Percentiles rank a stretch among this genome's conserved stretches.
These are phyloP conservation scores for Penicillium hordei DNA, from an alignment of 2,329 filamentous ascomycete genomes.

Conservation along the genomic window DNA sequence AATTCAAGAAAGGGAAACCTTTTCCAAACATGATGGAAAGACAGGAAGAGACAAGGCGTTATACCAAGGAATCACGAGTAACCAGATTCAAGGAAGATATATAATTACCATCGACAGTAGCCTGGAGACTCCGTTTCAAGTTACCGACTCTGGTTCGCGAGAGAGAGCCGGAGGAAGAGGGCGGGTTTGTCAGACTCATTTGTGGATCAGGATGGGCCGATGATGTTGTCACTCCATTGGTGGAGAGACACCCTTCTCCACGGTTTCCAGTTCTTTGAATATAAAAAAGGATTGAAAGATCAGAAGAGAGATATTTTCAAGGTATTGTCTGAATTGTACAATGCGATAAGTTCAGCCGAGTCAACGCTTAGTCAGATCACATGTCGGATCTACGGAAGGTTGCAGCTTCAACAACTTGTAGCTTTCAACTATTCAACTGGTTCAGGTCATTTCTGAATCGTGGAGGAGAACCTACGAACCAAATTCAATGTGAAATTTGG, in stretches of 20 bases:
- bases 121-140: slow-evolving; percentile 46
- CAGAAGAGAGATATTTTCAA: not conserved
- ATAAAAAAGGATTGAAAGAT: not conserved
- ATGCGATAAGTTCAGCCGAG: slow-evolving; percentile 6
- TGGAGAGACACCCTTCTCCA: slow-evolving; percentile 5
- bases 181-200: slow-evolving; percentile 47
- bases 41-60: not conserved
- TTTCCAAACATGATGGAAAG: slow-evolving; percentile 41
- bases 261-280: not conserved
- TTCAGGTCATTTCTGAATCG: not conserved
- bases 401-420: not conserved
- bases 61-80: slow-evolving; percentile 10
- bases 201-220: slow-evolving; percentile 8
- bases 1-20: slow-evolving; percentile 40
- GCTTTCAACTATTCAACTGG: not conserved
- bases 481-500: not conserved
- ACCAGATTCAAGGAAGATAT: slow-evolving; percentile 16
- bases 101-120: slow-evolving; percentile 49
- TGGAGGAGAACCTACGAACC: not conserved
- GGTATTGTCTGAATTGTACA: not conserved
- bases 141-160: slow-evolving; percentile 38
- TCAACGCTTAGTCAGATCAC: slow-evolving; percentile 11
- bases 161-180: slow-evolving; percentile 42
- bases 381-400: not conserved
- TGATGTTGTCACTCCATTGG: slow-evolving; percentile 9